Evolutionary conservation across 495 filamentous ascomycete species (phyloP).

Genomic region (Rhypophila decipiens): DNA sequence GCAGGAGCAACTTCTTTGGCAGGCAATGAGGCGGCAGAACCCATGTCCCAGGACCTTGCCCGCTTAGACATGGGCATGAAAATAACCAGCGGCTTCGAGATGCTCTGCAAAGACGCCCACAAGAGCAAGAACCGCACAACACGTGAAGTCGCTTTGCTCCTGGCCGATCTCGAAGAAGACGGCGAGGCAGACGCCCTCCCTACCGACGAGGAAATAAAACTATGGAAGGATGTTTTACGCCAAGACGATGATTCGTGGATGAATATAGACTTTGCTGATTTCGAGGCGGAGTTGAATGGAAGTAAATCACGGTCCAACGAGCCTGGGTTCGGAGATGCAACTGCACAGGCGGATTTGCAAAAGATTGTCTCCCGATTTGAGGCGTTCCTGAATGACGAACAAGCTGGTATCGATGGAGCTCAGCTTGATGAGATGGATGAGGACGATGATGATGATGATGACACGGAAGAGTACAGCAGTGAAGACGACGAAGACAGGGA

Average conservation of each 20-base stretch:
- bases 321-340: slow-evolving; percentile 64
- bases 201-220: slow-evolving; percentile 61
- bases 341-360: slow-evolving; percentile 73
- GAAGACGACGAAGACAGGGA: slow-evolving; percentile 62
- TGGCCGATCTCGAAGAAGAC: slow-evolving; percentile 61
- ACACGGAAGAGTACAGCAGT: slow-evolving; percentile 35
- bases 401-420: slow-evolving; percentile 70
- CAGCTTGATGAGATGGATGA: slow-evolving; percentile 71
- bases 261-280: slow-evolving; percentile 82
- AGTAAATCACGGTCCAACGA: slow-evolving; percentile 12
- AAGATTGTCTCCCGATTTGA: slow-evolving; percentile 90
- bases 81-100: slow-evolving; percentile 82
- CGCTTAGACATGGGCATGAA: slow-evolving; percentile 81
- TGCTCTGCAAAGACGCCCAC: slow-evolving; percentile 63
- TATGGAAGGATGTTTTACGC: slow-evolving; percentile 53
- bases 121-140: slow-evolving; percentile 58
- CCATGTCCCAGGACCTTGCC: slow-evolving; percentile 17
- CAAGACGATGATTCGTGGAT: slow-evolving; percentile 90
- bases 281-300: slow-evolving; percentile 65
- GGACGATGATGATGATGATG: slow-evolving; percentile 53
- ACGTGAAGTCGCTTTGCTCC: slow-evolving; percentile 64
- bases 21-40: not conserved
- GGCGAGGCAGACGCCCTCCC: slow-evolving; percentile 54
- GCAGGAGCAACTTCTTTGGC: slow-evolving; percentile 6
- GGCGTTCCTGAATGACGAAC: slow-evolving; percentile 84